phyloP scores from a whole-genome alignment of 1,139 yeast genomes.

The Magnusiomyces tetraspermus region DNA sequence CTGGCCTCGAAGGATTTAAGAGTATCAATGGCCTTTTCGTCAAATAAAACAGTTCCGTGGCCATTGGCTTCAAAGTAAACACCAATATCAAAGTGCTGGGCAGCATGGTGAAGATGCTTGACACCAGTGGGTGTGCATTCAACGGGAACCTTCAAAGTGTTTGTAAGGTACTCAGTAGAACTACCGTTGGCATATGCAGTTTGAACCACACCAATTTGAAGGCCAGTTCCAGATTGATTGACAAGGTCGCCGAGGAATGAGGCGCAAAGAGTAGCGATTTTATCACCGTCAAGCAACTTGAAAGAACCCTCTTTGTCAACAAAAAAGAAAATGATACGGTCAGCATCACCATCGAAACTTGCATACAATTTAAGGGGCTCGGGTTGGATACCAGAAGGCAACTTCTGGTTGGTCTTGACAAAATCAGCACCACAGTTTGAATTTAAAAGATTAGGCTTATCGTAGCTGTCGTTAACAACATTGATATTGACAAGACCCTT shows the following conservation, averaged over 20 bases:
- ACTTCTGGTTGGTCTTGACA: slow-evolving; percentile 78
- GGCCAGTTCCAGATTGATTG: slow-evolving; percentile 28
- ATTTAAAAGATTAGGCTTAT: slow-evolving; percentile 53
- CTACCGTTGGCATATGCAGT: slow-evolving; percentile 97
- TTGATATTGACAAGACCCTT: slow-evolving; percentile 35
- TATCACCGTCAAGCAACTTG: slow-evolving; percentile 84
- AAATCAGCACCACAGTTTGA: slow-evolving; percentile 89
- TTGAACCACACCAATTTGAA: slow-evolving; percentile 76
- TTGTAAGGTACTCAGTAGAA: slow-evolving; percentile 62
- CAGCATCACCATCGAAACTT: slow-evolving; percentile 97
- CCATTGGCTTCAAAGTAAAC: slow-evolving; percentile 98
- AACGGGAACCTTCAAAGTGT: slow-evolving; percentile 63
- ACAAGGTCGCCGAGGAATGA: slow-evolving; percentile 51
- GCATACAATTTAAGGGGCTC: slow-evolving; percentile 47
- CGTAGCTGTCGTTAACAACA: slow-evolving; percentile 53
- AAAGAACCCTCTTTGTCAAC: slow-evolving; percentile 42
- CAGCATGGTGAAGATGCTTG: slow-evolving; percentile 86
- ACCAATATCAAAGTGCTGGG: slow-evolving; percentile 77
- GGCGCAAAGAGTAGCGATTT: slow-evolving; percentile 79
- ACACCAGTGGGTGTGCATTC: slow-evolving; percentile 93
- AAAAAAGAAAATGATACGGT: slow-evolving; percentile 81
- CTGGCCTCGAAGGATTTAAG: slow-evolving; percentile 27
- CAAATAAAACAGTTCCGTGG: slow-evolving; percentile 93
- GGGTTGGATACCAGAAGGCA: slow-evolving; percentile 52
- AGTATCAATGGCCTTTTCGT: slow-evolving; percentile 43